Conservation (phyloP, 78 protist species). For the Acrasis kona region DNA sequence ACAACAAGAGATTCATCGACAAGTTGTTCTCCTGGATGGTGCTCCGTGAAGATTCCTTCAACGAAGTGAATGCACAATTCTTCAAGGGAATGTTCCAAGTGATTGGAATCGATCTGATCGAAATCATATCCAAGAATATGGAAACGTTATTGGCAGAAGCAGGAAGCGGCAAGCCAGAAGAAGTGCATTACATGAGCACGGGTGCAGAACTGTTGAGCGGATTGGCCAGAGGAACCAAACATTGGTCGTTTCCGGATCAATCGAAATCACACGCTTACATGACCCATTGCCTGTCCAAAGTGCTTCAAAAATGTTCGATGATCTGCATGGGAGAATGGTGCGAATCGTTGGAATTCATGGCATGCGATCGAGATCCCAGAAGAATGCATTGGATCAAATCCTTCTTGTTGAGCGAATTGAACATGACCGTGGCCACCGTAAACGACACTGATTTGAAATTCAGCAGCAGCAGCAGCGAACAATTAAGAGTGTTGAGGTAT, state of each 20-base stretch:
- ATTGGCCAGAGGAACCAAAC: not conserved
- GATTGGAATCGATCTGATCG: not conserved
- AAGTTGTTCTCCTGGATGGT: not conserved
- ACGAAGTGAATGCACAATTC: not conserved
- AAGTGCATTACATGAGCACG: not conserved
- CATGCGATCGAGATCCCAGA: not conserved
- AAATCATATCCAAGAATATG: not conserved
- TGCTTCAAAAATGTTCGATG: not conserved
- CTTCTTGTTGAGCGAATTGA: not conserved
- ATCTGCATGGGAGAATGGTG: not conserved
- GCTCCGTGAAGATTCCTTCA: not conserved
- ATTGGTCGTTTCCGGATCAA: not conserved
- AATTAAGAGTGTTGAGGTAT: not conserved
- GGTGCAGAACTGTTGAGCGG: not conserved
- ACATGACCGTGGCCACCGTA: too few relatives aligned
- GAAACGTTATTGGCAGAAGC: not conserved
- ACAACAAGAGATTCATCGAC: not conserved
- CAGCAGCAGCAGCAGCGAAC: not conserved
- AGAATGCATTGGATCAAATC: not conserved
- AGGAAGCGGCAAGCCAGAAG: not conserved
- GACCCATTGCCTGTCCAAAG: too few relatives aligned
- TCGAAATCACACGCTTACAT: too few relatives aligned
- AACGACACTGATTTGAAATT: too few relatives aligned
- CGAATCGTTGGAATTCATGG: not conserved
- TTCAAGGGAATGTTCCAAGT: not conserved